A percentile compares a stretch with the other conserved stretches of the same genome.
Conservation (phyloP, 805 yeast species). For the Saccharomycopsis fermentans region DNA sequence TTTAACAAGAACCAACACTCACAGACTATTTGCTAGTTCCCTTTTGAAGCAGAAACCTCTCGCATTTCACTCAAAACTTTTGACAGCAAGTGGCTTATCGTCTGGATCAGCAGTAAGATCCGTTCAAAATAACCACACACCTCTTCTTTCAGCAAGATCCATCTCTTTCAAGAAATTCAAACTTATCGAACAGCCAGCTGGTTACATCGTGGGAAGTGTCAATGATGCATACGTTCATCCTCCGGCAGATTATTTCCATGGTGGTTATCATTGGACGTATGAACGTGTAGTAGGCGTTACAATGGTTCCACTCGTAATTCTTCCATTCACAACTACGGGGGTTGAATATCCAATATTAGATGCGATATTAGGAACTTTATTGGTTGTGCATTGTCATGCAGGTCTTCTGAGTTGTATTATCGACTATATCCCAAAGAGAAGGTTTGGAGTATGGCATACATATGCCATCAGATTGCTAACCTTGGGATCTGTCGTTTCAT, state of each 20-base stretch:
- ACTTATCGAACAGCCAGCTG: slow-evolving; percentile 61
- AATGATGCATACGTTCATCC: slow-evolving; percentile 65
- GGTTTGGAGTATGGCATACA: slow-evolving; percentile 55
- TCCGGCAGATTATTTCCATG: slow-evolving; percentile 43
- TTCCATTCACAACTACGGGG: slow-evolving; percentile 45
- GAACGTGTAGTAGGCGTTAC: slow-evolving; percentile 54
- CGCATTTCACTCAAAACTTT: neutral
- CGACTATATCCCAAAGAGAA: slow-evolving; percentile 70
- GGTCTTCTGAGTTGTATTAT: slow-evolving; percentile 72
- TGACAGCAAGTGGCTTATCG: neutral
- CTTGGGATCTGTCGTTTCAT: slow-evolving; percentile 52
- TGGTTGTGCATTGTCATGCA: slow-evolving; percentile 55
- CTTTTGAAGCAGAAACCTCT: neutral
- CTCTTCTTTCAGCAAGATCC: neutral
- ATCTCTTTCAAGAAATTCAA: slow-evolving; percentile 23
- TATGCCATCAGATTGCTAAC: slow-evolving; percentile 50
- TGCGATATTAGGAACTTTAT: slow-evolving; percentile 41
- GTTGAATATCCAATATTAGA: slow-evolving; percentile 46
- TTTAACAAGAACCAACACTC: neutral
- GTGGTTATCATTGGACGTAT: slow-evolving; percentile 66
- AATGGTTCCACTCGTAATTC: slow-evolving; percentile 50
- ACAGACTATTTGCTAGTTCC: neutral
- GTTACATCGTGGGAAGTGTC: slow-evolving; percentile 58
- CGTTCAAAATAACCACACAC: too few species aligned
- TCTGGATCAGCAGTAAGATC: neutral